Conservation (phyloP, 768 basidiomycete species). For the Nidularia sp. region DNA sequence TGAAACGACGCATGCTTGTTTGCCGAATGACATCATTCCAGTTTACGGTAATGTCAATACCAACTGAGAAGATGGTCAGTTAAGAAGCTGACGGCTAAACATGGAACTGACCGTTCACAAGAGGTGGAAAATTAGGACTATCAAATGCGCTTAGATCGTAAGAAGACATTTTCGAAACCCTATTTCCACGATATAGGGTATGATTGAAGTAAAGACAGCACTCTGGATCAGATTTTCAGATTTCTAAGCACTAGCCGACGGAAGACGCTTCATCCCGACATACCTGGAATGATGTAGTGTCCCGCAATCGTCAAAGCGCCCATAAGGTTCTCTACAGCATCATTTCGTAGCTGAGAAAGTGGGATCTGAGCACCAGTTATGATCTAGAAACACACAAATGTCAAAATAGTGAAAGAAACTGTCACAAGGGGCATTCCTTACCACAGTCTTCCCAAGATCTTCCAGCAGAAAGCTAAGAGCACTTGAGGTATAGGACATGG, state of each 20-base stretch:
- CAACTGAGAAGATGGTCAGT: conserved; percentile 43
- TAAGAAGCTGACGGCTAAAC: not conserved
- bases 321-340: conserved; percentile 90
- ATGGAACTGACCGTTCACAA: conserved; percentile 68
- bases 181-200: conserved; percentile 79
- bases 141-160: conserved; percentile 81
- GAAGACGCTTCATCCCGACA: not conserved
- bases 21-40: conserved; percentile 88
- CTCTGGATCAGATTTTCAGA: conserved; percentile 52
- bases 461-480: conserved; percentile 89
- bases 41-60: conserved; percentile 85
- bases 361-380: conserved; percentile 94
- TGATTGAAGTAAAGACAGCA: conserved; percentile 90
- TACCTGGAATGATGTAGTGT: conserved; percentile 88
- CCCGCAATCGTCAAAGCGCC: conserved; percentile 88
- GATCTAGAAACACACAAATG: conserved; percentile 44
- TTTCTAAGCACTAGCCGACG: not conserved
- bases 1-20: conserved; percentile 73
- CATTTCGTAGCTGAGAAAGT: conserved; percentile 85
- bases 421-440: conserved; percentile 21
- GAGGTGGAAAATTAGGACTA: conserved; percentile 79
- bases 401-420: not conserved
- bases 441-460: conserved; percentile 89
- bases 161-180: conserved; percentile 79
- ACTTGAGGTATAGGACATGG: conserved; percentile 86